Conservation (phyloP, 108 stramenopile species). For the Cyclostephanos tholiformis region DNA sequence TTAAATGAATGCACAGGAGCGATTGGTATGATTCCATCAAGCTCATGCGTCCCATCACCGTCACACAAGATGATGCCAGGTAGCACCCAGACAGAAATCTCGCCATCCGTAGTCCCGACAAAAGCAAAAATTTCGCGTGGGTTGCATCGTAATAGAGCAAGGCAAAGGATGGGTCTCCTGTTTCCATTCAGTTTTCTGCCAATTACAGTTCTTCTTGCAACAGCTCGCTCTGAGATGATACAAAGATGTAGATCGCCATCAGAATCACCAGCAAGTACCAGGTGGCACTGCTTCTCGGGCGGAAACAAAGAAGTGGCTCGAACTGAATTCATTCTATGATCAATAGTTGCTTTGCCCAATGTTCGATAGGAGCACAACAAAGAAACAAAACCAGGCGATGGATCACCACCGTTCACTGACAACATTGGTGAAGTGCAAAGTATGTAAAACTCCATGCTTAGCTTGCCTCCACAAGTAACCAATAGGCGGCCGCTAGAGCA, state of each 20-base stretch:
- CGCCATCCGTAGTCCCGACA: constrained; percentile 74
- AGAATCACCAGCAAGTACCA: constrained; percentile 73
- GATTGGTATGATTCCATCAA: constrained; percentile 20
- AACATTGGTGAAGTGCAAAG: constrained; percentile 24
- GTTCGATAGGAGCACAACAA: constrained; percentile 57
- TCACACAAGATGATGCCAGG: constrained; percentile 16
- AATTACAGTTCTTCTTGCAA: constrained; percentile 39
- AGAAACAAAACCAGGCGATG: constrained; percentile 20
- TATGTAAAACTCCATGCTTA: constrained; percentile 68
- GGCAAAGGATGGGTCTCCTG: constrained; percentile 63
- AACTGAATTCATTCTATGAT: constrained; percentile 81
- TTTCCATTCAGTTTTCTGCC: constrained; percentile 25
- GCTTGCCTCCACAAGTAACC: constrained; percentile 72
- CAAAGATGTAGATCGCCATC: constrained; percentile 65
- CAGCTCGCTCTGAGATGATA: constrained; percentile 29
- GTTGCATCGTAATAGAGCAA: constrained; percentile 37
- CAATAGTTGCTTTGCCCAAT: constrained; percentile 52
- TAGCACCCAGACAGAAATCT: constrained; percentile 57
- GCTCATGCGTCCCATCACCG: background rate
- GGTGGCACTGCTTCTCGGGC: constrained; percentile 32
- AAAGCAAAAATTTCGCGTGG: constrained; percentile 41
- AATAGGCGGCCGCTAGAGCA: constrained; percentile 56
- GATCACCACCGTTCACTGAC: background rate
- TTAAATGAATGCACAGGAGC: constrained; percentile 32
- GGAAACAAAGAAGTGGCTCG: constrained; percentile 53